These are phyloP conservation scores for Wickerhamomyces bovis DNA, from an alignment of 805 yeast genomes.

Conservation along the genomic window DNA sequence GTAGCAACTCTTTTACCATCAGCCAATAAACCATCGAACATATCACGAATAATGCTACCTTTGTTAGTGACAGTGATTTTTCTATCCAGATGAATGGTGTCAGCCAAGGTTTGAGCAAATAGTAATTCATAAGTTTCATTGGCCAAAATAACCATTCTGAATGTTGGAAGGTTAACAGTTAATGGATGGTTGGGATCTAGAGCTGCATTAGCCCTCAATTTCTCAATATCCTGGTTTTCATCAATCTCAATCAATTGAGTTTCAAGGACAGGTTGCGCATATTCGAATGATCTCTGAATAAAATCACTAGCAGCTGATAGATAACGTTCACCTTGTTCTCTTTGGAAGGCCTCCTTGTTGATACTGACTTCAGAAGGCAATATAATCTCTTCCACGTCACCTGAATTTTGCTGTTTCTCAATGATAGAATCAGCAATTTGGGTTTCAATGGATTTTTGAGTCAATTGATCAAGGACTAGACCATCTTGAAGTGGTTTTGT, in stretches of 20 bases:
- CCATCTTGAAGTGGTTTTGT: constrained; percentile 87
- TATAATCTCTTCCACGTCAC: constrained; percentile 31
- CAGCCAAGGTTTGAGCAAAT: constrained; percentile 61
- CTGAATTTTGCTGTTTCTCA: constrained; percentile 27
- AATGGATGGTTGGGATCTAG: constrained; percentile 76
- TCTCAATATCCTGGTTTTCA: constrained; percentile 23
- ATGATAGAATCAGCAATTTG: constrained; percentile 60
- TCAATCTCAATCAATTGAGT: constrained; percentile 39
- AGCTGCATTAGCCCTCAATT: constrained; percentile 63
- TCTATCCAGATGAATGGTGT: constrained; percentile 61
- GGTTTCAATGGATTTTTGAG: constrained; percentile 57
- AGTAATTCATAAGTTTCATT: constrained; percentile 89
- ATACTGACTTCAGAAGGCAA: constrained; percentile 56
- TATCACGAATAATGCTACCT: constrained; percentile 64
- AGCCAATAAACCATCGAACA: constrained; percentile 86
- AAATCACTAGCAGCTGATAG: constrained; percentile 83
- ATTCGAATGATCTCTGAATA: constrained; percentile 82
- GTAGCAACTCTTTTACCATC: constrained; percentile 91
- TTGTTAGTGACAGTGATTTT: constrained; percentile 39
- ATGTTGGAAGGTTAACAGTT: constrained; percentile 73
- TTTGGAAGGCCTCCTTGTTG: constrained; percentile 55
- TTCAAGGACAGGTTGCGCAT: constrained; percentile 67
- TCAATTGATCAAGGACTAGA: constrained; percentile 52
- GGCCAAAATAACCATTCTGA: constrained; percentile 90
- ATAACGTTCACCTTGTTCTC: constrained; percentile 71